Conservation (phyloP, 768 basidiomycete genomes). For the Dentipellis fragilis region DNA sequence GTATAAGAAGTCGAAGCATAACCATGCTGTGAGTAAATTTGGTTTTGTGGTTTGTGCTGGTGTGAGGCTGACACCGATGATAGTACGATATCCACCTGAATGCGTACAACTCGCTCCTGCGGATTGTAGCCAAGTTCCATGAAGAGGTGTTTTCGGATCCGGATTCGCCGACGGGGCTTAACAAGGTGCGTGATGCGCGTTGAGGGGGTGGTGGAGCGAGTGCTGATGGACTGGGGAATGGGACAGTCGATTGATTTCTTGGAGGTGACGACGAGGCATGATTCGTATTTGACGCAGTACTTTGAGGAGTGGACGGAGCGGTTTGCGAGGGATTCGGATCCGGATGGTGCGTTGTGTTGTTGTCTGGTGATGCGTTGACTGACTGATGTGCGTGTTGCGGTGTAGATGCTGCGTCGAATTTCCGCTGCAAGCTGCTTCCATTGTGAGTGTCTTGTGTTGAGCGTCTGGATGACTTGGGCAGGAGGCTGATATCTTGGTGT, state of each 20-base stretch:
- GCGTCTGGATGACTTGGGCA: no score
- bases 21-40: conserved; percentile 4
- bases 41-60: neutral
- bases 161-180: conserved; percentile 7
- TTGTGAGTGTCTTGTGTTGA: conserved; percentile 28
- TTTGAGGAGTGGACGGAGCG: conserved; percentile 12
- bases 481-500: conserved; percentile 11
- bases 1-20: conserved; percentile 11
- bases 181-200: neutral
- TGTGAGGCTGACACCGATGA: neutral
- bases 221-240: neutral
- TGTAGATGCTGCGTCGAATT: conserved; percentile 8
- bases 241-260: conserved; percentile 11
- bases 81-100: conserved; percentile 13
- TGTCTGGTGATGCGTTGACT: neutral
- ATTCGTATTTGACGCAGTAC: conserved; percentile 1
- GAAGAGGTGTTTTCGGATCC: conserved; percentile 11
- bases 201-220: neutral
- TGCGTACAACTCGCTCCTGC: conserved; percentile 10
- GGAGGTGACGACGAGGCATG: conserved; percentile 9
- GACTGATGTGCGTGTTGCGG: neutral
- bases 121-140: conserved; percentile 12
- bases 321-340: conserved; percentile 10
- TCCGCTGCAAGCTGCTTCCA: conserved; percentile 21
- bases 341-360: conserved; percentile 2